Base-by-base conservation (phyloP, 225 moss, liverwort and hornwort genomes). In the Pseudoscleropodium purum region DNA sequence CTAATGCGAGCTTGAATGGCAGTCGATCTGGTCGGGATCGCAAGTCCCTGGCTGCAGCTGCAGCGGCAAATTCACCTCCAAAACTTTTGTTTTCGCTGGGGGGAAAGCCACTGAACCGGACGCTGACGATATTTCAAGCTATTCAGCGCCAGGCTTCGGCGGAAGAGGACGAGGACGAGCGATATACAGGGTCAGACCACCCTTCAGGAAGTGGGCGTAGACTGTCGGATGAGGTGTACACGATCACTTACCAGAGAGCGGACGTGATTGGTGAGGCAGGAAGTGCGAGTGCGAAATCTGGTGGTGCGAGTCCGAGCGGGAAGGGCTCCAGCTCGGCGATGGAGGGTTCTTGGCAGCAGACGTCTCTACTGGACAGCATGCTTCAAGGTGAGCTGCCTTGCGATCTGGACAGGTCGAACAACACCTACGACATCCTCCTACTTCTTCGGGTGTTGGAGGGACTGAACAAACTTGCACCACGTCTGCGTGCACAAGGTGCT, bases 141-240 rank as follows among this genome's bases (percentile, higher is more conserved):
- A 97, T 99, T 84, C 99, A 99, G 88, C 94, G 95, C 59, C 99
- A 97, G 90, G 93, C 95, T 21, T 95, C 89, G 39, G 82, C 92
- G 65, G 98, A 95, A 70, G 97, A 99, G 90, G 97, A 97, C 70
- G 97, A 99, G 60, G 99, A 99, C 41, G 99, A 97, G 89, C 95
- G 97, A 80, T 97, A 96, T 90, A 92, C 94, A 41, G 95, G 97
- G 65, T 93, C 95, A 68, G 99, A 97, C 87, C 96, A 96, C 87
- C 93, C 94, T 56, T 87, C 93, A 23, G 97, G 96, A 77, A 95
- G 95, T 75, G 95, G 95, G 61, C 95, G 96, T 49, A 96, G 97
- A 87, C 92, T 99, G 88, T 99, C 97, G 94, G 99, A 99, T 89
- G 99, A 99, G 87, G 97, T 99, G 37, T 97, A 97, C 89, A 96